Percentiles rank a stretch among this genome's conserved stretches.
Evolutionary conservation across 1,284 basidiomycete genomes (phyloP).

Genomic region (Rhodotorula sp.): DNA sequence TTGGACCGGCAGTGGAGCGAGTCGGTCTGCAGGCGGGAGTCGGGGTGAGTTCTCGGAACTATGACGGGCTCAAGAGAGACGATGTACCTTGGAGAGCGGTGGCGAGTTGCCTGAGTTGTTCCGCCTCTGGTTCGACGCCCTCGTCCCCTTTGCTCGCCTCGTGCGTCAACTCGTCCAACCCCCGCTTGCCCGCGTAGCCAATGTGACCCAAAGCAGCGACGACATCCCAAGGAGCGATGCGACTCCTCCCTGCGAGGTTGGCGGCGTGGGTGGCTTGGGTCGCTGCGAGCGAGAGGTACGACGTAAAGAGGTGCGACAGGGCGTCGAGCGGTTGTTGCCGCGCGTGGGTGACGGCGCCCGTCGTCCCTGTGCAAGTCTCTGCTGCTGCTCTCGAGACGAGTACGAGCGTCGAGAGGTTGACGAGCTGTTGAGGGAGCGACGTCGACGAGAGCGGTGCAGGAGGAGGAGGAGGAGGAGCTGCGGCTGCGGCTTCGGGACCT

Average conservation of each 20-base stretch:
- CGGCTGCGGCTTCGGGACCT: background rate
- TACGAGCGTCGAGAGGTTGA: conserved; percentile 29
- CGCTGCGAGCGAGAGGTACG: conserved; percentile 41
- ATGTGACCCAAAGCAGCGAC: conserved; percentile 34
- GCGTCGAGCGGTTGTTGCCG: conserved; percentile 27
- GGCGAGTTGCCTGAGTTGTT: conserved; percentile 23
- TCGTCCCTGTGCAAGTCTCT: background rate
- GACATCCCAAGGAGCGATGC: conserved; percentile 38
- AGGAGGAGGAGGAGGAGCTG: background rate
- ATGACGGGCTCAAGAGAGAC: too few relatives aligned
- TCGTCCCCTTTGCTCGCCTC: conserved; percentile 25
- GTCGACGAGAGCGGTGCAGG: background rate
- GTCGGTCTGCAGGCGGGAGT: conserved; percentile 16
- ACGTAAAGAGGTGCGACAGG: conserved; percentile 38
- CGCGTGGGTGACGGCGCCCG: conserved; percentile 30
- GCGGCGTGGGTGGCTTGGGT: conserved; percentile 23
- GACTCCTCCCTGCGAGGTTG: conserved; percentile 33
- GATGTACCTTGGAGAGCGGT: conserved; percentile 23
- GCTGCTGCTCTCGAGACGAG: conserved; percentile 25
- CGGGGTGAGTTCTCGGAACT: background rate
- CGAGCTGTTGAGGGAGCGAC: conserved; percentile 23
- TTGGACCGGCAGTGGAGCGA: conserved; percentile 1
- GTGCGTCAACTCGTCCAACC: conserved; percentile 27
- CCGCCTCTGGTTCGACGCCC: conserved; percentile 22
- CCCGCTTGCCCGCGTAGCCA: conserved; percentile 8